These are phyloP conservation scores for Pneumocystis murina DNA, from an alignment of 1,139 yeast genomes.

Conservation along the genomic window DNA sequence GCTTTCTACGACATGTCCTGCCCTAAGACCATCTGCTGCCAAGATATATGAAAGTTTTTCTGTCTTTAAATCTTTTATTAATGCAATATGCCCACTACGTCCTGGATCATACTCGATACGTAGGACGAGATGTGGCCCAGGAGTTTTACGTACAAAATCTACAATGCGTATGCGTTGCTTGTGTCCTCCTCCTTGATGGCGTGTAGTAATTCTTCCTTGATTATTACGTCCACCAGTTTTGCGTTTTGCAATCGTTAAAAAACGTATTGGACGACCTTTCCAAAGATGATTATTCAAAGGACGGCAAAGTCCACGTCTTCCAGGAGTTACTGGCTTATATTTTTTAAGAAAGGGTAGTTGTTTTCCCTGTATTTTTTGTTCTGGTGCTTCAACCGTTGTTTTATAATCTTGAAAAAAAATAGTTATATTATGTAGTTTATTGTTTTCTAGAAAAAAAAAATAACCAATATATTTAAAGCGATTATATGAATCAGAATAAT, in stretches of 20 bases:
- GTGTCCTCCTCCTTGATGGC: constrained; percentile 97
- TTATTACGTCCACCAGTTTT: constrained; percentile 80
- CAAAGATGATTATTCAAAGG: constrained; percentile 79
- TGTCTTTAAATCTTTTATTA: constrained; percentile 50
- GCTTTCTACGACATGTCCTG: constrained; percentile 81
- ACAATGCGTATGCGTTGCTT: constrained; percentile 72
- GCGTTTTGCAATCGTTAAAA: constrained; percentile 60
- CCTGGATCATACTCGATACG: constrained; percentile 95
- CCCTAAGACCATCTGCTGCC: constrained; percentile 85
- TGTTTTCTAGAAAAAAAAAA: background rate
- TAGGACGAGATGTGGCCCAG: constrained; percentile 66
- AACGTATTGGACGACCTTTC: constrained; percentile 68
- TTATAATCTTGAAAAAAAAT: background rate
- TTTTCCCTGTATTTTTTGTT: background rate
- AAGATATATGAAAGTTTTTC: constrained; percentile 60
- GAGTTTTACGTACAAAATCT: constrained; percentile 51
- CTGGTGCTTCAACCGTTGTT: background rate
- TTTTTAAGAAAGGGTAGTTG: constrained; percentile 12
- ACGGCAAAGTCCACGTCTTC: constrained; percentile 60
- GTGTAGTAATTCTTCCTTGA: constrained; percentile 72
- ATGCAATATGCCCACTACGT: constrained; percentile 85
- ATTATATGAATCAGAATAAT: background rate
- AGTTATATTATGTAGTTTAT: background rate
- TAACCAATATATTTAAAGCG: too few relatives aligned
- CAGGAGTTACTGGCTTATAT: constrained; percentile 16